These are phyloP conservation scores for Tetrastigma voinierianum DNA, from an alignment of 164 flowering plant species.

Conservation along the genomic window DNA sequence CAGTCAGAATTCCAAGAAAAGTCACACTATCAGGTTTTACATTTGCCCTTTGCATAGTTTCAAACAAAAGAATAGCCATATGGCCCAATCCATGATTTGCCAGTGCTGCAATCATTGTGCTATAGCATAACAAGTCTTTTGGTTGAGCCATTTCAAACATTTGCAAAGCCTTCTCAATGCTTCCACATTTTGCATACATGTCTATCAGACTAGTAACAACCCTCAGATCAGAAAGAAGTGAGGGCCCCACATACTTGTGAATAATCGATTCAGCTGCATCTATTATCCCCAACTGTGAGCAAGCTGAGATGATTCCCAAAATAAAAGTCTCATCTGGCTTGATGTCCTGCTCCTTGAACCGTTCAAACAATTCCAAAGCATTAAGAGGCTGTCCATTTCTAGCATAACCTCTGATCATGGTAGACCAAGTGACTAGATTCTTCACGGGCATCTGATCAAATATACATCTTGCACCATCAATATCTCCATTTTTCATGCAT, in stretches of 20 bases:
- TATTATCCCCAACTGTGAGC: conserved; percentile 36
- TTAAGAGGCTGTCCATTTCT: conserved; percentile 31
- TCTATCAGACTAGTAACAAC: conserved; percentile 35
- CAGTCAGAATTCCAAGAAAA: conserved; percentile 40
- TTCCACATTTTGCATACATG: conserved; percentile 43
- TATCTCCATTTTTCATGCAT: conserved; percentile 26
- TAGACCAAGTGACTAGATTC: conserved; percentile 46
- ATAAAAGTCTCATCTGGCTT: conserved; percentile 39
- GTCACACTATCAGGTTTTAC: conserved; percentile 38
- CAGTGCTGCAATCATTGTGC: conserved; percentile 44
- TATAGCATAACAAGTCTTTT: conserved; percentile 38
- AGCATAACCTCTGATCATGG: conserved; percentile 39
- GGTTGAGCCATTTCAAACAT: conserved; percentile 24
- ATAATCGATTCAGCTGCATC: conserved; percentile 28
- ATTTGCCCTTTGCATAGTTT: conserved; percentile 25
- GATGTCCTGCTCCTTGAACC: conserved; percentile 25
- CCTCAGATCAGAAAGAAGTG: conserved; percentile 16
- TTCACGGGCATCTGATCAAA: conserved; percentile 40
- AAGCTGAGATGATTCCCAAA: conserved; percentile 33
- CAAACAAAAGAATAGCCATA: conserved; percentile 35
- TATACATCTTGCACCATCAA: conserved; percentile 23
- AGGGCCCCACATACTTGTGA: conserved; percentile 11
- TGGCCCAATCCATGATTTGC: conserved; percentile 36
- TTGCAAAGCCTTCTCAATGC: conserved; percentile 29
- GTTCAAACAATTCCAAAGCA: conserved; percentile 27